Conservation (phyloP, 1,284 basidiomycete genomes). For the Mycena sp. region DNA sequence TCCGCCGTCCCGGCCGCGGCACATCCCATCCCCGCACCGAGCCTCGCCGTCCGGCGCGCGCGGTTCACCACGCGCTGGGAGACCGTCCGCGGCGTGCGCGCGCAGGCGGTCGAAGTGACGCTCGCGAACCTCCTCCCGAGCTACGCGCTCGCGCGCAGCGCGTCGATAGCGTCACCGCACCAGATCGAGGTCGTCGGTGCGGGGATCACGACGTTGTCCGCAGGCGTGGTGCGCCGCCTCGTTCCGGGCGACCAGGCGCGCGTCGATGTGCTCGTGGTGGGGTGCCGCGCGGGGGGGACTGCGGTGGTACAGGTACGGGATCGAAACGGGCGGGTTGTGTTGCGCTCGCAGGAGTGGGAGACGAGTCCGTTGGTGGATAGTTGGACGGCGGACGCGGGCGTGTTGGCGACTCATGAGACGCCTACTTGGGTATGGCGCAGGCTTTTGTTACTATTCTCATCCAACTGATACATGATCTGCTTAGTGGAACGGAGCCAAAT, state of each 20-base stretch:
- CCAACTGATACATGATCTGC: neutral
- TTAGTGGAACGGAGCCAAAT: constrained; percentile 60
- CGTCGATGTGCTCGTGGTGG: constrained; percentile 51
- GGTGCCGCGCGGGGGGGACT: constrained; percentile 36
- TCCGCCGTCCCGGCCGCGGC: constrained; percentile 27
- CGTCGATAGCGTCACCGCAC: constrained; percentile 43
- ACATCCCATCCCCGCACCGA: constrained; percentile 27
- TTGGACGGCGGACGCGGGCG: constrained; percentile 50
- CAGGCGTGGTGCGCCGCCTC: constrained; percentile 50
- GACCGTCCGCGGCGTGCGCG: constrained; percentile 31
- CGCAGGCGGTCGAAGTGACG: constrained; percentile 56
- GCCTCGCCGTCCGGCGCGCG: constrained; percentile 49
- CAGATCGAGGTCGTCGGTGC: constrained; percentile 46
- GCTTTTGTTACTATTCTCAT: no score
- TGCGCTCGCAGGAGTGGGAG: constrained; percentile 46
- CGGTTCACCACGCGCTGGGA: constrained; percentile 57
- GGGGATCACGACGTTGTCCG: constrained; percentile 46
- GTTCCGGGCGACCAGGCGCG: constrained; percentile 55
- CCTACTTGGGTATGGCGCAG: constrained; percentile 56
- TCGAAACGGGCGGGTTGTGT: constrained; percentile 41
- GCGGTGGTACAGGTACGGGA: constrained; percentile 46
- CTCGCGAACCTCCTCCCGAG: constrained; percentile 56
- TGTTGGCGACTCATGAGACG: constrained; percentile 56
- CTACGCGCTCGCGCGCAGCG: constrained; percentile 30
- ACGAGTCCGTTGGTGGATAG: constrained; percentile 46